Evolutionary conservation across 2,329 filamentous ascomycete species (phyloP), one percentile per base, ranked within the genome.

Genomic region (Madurella mycetomatis): DNA sequence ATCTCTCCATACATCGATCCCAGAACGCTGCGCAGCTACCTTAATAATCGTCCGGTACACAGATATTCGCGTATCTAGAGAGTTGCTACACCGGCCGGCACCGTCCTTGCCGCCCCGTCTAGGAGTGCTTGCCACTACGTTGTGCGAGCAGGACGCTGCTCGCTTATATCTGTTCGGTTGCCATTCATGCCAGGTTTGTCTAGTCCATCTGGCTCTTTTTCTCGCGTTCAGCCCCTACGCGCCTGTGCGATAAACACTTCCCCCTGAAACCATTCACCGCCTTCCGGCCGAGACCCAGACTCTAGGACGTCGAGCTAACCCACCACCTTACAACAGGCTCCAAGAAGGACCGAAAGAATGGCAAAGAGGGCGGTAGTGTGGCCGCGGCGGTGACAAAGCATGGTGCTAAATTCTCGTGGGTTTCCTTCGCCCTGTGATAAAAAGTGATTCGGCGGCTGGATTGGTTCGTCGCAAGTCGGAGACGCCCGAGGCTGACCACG

Each of bases 281-380:
- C 25, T 25, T 25, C 25, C 25, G 25, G 25, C 25, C 25, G 25
- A 25, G 25, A 25, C 25, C 4, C 7, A 7, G 25, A 7, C 25
- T 25, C 25, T 7, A 25, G 34, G 13, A 37, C 9, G 34, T 15
- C 2, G 9, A 54, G 62, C 61, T 63, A 64, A 66, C 61, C 56
- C 57, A 59, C 53, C 49, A 17, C 30, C 9, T 31, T 40, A 56
- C 63, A 60, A 62, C 54, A 75, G 72, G 67, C 66, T 69, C 70
- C 55, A 79, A 79, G 73, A 80, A 79, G 68, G 71, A 77, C 64
- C 77, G 72, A 68, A 81, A 79, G 71, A 70, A 80, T 78, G 77
- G 73, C 67, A 80, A 73, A 75, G 76, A 80, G 64, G 70, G 69
- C 65, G 74, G 76, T 64, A 74, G 76, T 62, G 77, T 80, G 64